Base-by-base conservation (phyloP, 495 filamentous ascomycete species). In the Geoglossum glabrum region DNA sequence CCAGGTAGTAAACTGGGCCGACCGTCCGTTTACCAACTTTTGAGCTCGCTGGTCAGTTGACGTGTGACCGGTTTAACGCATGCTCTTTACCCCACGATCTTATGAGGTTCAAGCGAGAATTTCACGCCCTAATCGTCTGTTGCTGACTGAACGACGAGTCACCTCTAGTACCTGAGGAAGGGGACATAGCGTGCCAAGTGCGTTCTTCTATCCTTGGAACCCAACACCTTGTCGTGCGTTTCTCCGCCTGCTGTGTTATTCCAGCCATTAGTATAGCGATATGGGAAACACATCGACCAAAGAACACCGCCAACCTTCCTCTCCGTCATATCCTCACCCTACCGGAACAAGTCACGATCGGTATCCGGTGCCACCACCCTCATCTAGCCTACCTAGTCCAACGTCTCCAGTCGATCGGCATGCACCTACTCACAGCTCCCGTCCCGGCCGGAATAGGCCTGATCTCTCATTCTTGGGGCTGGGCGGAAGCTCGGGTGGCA, bases 391-490 rank as follows among this genome's bases (percentile, higher is more conserved):
- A 19, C 40, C 40, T 21, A 17, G 59, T 49, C 38, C 25, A 10
- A 47, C 31, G 21, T 55, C 28, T 31, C 17, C 51, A n/a, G 13
- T 21, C 4, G 52, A 34, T n/a, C 60, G 60, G 23, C 57, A 34
- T 28, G 34, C 55, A 26, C 34, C 61, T 19, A 23, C 54, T 28
- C 36, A 68, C 50, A 50, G 55, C 57, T 61, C 67, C 10, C 64
- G 75, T 38, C 67, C 69, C 55, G 70, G 69, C 28, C 71, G 78
- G 64, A 67, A 73, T 25, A 79, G 77, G 45, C 75, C 75, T 5
- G 78, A 82, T 59, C 69, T 81, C 25, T 78, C 76, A 10, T 68
- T 80, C 33, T 71, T 81, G 21, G 76, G 77, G 13, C 72, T 79
- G 27, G 72, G 64, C 61, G 60, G 61, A 54, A 57, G 58, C 34